These are phyloP conservation scores for Achaetomiella virescens DNA, from an alignment of 495 filamentous ascomycete genomes.

Conservation along the genomic window DNA sequence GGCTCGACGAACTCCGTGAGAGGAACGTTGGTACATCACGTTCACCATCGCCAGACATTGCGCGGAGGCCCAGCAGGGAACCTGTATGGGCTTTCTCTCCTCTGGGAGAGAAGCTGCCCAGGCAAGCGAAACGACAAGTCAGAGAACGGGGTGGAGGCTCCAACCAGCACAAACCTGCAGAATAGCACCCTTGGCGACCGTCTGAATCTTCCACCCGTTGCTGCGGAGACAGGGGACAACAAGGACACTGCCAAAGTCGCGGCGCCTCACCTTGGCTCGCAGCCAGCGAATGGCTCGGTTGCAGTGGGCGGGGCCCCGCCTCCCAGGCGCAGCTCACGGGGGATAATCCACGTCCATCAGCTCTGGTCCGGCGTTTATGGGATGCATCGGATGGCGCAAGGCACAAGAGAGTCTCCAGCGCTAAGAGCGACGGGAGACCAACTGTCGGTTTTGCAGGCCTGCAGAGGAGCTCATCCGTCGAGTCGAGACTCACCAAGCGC, in stretches of 20 bases:
- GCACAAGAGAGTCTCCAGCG: constrained; percentile 15
- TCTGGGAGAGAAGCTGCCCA: constrained; percentile 24
- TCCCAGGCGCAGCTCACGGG: constrained; percentile 18
- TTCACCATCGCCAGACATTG: constrained; percentile 31
- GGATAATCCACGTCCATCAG: background rate
- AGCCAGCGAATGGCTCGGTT: too few relatives aligned
- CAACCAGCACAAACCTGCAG: background rate
- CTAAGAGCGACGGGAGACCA: constrained; percentile 27
- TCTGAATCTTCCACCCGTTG: background rate
- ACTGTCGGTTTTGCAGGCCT: constrained; percentile 40
- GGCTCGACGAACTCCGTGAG: constrained; percentile 53
- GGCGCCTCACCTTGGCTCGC: constrained; percentile 14
- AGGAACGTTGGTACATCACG: constrained; percentile 39
- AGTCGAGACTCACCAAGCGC: constrained; percentile 34
- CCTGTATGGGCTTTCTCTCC: constrained; percentile 14
- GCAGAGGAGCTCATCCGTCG: constrained; percentile 28
- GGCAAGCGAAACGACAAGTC: constrained; percentile 24
- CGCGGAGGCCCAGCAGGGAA: constrained; percentile 20
- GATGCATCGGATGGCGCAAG: constrained; percentile 8
- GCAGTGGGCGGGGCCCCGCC: constrained; percentile 41
- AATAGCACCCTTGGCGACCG: background rate
- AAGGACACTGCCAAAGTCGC: background rate
- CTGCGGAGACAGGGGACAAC: background rate
- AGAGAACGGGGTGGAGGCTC: background rate
- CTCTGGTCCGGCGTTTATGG: background rate